Evolutionary conservation across 768 basidiomycete genomes (phyloP), one percentile per base, ranked within the genome.

Genomic region (Boletus fagicola): DNA sequence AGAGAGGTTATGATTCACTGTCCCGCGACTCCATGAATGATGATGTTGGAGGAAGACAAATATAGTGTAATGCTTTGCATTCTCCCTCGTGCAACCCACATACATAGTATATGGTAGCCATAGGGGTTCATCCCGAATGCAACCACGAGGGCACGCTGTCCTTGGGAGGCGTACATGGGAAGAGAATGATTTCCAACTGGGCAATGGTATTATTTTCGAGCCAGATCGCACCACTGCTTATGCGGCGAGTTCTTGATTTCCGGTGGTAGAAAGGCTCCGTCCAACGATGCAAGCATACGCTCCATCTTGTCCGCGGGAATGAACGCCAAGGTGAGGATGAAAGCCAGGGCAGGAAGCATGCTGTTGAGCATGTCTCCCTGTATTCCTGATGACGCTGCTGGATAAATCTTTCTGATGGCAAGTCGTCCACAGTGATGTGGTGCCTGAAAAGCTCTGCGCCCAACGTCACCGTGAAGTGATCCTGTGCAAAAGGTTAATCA

Each of bases 11-110:
- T 2, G 11, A 51, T 40, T 39, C 13, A 65, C 57, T 24, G 45
- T 45, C 28, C 66, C 66, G 20, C 60, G 54, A 59, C 52, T 65
- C 59, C 55, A 67, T 28, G 56, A 59, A 28, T 64, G 62, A n/a
- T 62, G 49, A 28, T 64, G 62, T 22, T 62, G 49, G 6, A 65
- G 18, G 28, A 54, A 47, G 36, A 65, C 53, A 15, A 51, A 43
- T 35, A 58, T 28, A 6, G 20, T 45, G 16, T 58, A 61, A 42
- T 66, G 56, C 33, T 46, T 54, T 12, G 62, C 62, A 24, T 58
- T 57, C 31, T 59, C 55, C 16, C 20, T 48, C 10, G 57, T 48
- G 33, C 57, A 65, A 7, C 46, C 54, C 16, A 49, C 38, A 3
- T 64, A 62, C 24, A n/a, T n/a, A n/a, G 44, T 42, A 45, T 60